Evolutionary conservation across 805 yeast species (phyloP), one percentile per base, ranked within the genome.

Genomic region (Hanseniaspora valbyensis): DNA sequence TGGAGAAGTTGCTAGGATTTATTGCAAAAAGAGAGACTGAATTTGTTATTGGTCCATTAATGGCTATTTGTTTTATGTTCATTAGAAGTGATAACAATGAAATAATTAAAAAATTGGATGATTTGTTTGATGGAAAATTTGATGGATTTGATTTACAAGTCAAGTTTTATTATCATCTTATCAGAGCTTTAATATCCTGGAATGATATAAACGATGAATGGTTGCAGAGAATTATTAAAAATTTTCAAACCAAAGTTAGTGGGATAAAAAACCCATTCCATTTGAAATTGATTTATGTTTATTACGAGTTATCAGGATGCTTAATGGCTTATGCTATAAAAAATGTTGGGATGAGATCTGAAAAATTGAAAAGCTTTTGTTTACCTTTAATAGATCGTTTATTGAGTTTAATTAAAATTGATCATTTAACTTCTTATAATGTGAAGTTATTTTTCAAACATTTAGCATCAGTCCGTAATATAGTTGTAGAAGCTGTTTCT

Each of bases 291-390:
- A 34, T 34, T 8, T 22, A 80, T 2, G 74, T 73, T 56, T 76
- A 77, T 57, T 78, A 81, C 59, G 73, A 82, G 30, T 59, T 87
- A 2, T 83, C 85, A 2, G 98, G 97, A 0, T 65, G 77, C 0
- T 75, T 90, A 50, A 60, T 86, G 46, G 74, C 95, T 0, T 70
- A 89, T 54, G 92, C 90, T 0, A 66, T 92, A 28, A 77, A 75
- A 57, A 79, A 69, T 67, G 95, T 95, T 0, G 89, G 95, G 0
- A 71, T 83, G 0, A 77, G 76, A 24, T 69, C 82, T 57, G 38
- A 53, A 2, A 61, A 56, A 1, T 86, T 83, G 0, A 72, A 83
- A 44, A 69, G 72, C 26, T 73, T 81, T 0, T 40, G 62, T 13
- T 44, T 64, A 3, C 24, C 37, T 2, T 21, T 65, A n/a, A 25